Evolutionary conservation across 1,139 yeast genomes (phyloP).

Genomic region (Yamadazyma diddensiae): DNA sequence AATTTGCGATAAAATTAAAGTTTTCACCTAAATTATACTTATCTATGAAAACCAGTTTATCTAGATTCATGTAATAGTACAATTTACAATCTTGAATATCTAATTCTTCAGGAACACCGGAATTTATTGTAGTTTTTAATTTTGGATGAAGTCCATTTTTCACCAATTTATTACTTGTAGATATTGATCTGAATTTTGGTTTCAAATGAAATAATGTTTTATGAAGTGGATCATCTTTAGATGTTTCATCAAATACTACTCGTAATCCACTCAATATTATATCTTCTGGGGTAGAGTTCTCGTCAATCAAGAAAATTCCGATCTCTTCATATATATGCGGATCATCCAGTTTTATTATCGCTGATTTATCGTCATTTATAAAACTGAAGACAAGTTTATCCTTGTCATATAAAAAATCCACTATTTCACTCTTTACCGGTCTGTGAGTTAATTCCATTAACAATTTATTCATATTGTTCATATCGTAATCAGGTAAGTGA

Average conservation of each 20-base stretch:
- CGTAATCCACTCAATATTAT: constrained; percentile 35
- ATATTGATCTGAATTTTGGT: constrained; percentile 34
- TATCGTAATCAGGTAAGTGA: constrained; percentile 10
- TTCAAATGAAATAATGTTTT: constrained; percentile 43
- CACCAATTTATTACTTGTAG: constrained; percentile 13
- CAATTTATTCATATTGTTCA: constrained; percentile 6
- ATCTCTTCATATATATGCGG: constrained; percentile 24
- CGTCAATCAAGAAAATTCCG: constrained; percentile 34
- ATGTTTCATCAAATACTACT: constrained; percentile 20
- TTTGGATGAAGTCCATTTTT: constrained; percentile 42
- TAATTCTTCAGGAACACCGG: constrained; percentile 18
- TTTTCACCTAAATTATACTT: constrained; percentile 33
- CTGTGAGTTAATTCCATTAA: constrained; percentile 7
- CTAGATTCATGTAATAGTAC: constrained; percentile 31
- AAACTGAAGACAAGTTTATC: constrained; percentile 16
- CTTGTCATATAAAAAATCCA: constrained; percentile 18
- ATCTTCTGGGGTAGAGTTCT: constrained; percentile 30
- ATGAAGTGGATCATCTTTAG: constrained; percentile 17
- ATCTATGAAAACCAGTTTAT: constrained; percentile 39
- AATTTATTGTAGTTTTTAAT: constrained; percentile 10
- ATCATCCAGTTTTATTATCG: constrained; percentile 8
- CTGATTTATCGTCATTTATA: constrained; percentile 6
- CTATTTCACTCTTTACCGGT: constrained; percentile 8
- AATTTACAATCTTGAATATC: constrained; percentile 31
- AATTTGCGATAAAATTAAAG: constrained; percentile 23